These are phyloP conservation scores for Pichia cactophila DNA, from an alignment of 1,139 yeast genomes.

Conservation along the genomic window DNA sequence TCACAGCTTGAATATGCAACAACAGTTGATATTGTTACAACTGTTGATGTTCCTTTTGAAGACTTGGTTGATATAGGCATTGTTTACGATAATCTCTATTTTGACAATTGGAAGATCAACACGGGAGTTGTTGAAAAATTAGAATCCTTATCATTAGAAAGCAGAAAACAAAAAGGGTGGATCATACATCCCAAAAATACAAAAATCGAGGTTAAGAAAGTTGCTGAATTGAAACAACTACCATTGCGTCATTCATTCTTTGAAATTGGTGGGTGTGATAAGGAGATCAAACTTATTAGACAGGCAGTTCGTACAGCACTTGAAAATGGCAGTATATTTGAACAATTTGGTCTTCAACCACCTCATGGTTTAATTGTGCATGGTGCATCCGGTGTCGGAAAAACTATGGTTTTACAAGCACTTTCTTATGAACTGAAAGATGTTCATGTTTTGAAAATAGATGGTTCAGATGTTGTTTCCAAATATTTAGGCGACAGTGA, in stretches of 20 bases:
- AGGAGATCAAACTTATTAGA: slow-evolving; percentile 54
- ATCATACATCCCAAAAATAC: slow-evolving; percentile 22
- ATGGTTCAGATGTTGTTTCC: slow-evolving; percentile 88
- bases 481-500: slow-evolving; percentile 94
- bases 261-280: slow-evolving; percentile 67
- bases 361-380: slow-evolving; percentile 86
- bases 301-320: slow-evolving; percentile 76
- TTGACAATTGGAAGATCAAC: slow-evolving; percentile 13
- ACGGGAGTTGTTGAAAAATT: slow-evolving; percentile 23
- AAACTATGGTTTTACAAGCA: slow-evolving; percentile 79
- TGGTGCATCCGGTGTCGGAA: slow-evolving; percentile 98
- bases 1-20: slow-evolving; percentile 38
- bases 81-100: slow-evolving; percentile 17
- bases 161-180: slow-evolving; percentile 11
- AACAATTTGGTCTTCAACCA: slow-evolving; percentile 80
- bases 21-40: slow-evolving; percentile 10
- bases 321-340: slow-evolving; percentile 65
- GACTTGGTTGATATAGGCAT: slow-evolving; percentile 25
- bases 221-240: slow-evolving; percentile 31
- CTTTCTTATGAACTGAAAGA: slow-evolving; percentile 47
- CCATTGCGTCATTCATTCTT: slow-evolving; percentile 26
- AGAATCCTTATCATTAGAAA: slow-evolving; percentile 25
- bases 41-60: slow-evolving; percentile 10
- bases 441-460: slow-evolving; percentile 78
- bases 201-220: slow-evolving; percentile 31